Evolutionary conservation across 257 asterid genomes (phyloP).

Genomic region (Solanum bukasovii): DNA sequence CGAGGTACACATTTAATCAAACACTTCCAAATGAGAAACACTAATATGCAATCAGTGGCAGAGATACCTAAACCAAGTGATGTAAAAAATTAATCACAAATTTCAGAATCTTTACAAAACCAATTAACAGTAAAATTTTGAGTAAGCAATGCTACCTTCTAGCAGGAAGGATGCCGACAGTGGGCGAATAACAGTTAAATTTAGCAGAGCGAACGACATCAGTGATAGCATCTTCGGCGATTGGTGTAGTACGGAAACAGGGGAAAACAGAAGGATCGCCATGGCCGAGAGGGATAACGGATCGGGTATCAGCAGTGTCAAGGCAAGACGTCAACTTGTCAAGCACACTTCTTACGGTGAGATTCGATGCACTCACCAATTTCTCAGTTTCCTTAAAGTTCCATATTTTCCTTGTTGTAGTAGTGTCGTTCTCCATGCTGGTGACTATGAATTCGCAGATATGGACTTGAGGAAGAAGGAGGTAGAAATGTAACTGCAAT

Average conservation of each 20-base stretch:
- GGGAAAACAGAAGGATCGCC: constrained; percentile 91
- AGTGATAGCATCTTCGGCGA: constrained; percentile 57
- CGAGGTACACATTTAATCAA: neutral
- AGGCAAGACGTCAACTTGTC: constrained; percentile 27
- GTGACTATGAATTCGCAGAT: no score
- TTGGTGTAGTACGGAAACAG: constrained; percentile 42
- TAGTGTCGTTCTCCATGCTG: constrained; percentile 28
- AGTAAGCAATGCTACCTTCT: constrained; percentile 26
- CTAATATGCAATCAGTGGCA: no score
- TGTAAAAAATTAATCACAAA: neutral
- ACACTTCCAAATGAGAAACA: neutral
- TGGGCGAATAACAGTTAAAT: constrained; percentile 63
- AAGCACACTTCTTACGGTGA: constrained; percentile 47
- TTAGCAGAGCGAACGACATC: constrained; percentile 49
- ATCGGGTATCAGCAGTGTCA: constrained; percentile 28
- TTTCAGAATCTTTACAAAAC: neutral
- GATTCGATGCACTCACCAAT: constrained; percentile 29
- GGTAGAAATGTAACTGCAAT: no score
- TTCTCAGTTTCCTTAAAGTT: constrained; percentile 36
- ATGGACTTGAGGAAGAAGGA: no score
- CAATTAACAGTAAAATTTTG: neutral
- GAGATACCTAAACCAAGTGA: neutral
- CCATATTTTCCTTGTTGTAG: constrained; percentile 21
- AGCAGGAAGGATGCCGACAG: constrained; percentile 52
- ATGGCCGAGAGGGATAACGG: constrained; percentile 55